Evolutionary conservation across 2,329 filamentous ascomycete species (phyloP), one percentile per base, ranked within the genome.

Genomic region (Aspergillus fructus): DNA sequence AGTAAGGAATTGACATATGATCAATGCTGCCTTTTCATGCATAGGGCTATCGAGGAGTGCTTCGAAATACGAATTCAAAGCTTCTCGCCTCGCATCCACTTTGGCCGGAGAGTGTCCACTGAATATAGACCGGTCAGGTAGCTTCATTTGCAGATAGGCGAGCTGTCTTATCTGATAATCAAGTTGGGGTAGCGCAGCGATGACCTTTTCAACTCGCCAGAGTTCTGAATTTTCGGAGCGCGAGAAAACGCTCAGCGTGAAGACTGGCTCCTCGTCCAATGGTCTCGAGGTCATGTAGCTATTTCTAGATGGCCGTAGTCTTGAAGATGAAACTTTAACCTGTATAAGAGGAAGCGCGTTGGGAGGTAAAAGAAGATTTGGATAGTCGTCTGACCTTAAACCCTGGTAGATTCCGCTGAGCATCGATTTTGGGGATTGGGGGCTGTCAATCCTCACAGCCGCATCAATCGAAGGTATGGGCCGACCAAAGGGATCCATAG

Each of bases 131-230:
- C 90, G 85, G 62, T 99, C 94, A 0, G 94, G 94, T 2, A 93
- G 85, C 71, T 81, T 91, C 11, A 87, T 89, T 11, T 84, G 84
- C 67, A 96, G 92, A 5, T 82, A 77, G n/a, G 84, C 77, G 46
- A 88, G 85, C 55, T 89, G 85, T 72, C 90, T 93, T 60, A 99
- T 76, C 57, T 90, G 86, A 55, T 90, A 84, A 70, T 97, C 93
- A 37, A 99, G 81, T 62, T 88, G 87, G n/a, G 86, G 83, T 27
- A 99, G 79, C 27, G 93, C 91, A 13, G 84, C 79, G 3, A 90
- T 89, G 60, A 96, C 91, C 74, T 99, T 99, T 75, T 99, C 94
- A 6, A 96, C 86, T 30, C 93, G 87, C 93, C 94, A 97, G 11
- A 99, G 80, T 71, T 97, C 93, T 30, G 61, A 59, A 50, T 68